Base-by-base conservation (phyloP, 768 basidiomycete species). In the Tricholoma furcatifolium region DNA sequence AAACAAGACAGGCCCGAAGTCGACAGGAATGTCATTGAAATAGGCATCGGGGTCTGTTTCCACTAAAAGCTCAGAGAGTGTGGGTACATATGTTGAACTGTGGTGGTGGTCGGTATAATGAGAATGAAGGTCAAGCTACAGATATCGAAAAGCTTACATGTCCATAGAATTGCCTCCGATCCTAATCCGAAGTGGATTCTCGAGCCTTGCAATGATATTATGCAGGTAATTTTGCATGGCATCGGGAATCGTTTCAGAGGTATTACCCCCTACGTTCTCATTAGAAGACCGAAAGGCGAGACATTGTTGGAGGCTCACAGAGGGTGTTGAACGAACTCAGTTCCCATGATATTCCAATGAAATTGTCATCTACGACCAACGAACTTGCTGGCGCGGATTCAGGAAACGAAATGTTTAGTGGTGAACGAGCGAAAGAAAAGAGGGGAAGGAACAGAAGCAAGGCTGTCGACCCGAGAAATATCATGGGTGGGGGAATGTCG, bases 151-250 rank as follows among this genome's bases (percentile, higher is more conserved):
- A 11, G 31, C 11, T 36, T 42, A 70, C 65, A 66, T 65, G 43
- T 74, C 72, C 70, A 74, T 73, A 6, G 64, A 64, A 47, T 74
- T 74, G 6, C 73, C 73, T 9, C 73, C 73, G 11, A 74, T 56
- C 11, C 72, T 62, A 34, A 74, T 67, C 14, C 72, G 64, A 9
- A 73, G 60, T 8, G 72, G 71, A 40, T 67, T 67, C 2, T 67
- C 62, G 47, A 66, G 62, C 6, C 70, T 60, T 2, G 60, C 64
- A 10, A 61, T 60, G 21, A 74, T 43, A 32, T 72, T 74, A 31
- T 62, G 55, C 23, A 74, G 51, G 57, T 71, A 74, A 43, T 73
- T 73, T 51, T 71, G 66, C 65, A 73, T 72, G 1, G 72, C 67
- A 18, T 60, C 56, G 2, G 71, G 69, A 30, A 71, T 68, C 11